A percentile compares a stretch with the other conserved stretches of the same genome.
Evolutionary conservation across 352 stramenopile genomes (phyloP).

Genomic region (Phytophthora sp.): DNA sequence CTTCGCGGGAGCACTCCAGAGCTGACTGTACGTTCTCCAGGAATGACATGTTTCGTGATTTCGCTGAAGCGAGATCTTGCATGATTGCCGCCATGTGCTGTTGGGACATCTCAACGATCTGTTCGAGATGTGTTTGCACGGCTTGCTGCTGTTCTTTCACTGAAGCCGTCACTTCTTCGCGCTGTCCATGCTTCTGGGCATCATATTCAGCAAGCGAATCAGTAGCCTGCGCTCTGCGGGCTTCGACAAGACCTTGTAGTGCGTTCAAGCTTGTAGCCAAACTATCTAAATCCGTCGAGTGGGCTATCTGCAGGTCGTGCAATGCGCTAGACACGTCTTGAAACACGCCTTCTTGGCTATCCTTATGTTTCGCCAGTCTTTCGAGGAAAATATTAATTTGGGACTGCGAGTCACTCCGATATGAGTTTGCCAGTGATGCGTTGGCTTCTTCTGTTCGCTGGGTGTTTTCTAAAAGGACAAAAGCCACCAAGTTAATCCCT

Average conservation of each 20-base stretch:
- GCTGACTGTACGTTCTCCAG: slow-evolving; percentile 38
- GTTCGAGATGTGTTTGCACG: slow-evolving; percentile 42
- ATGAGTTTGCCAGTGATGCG: slow-evolving; percentile 46
- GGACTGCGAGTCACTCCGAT: slow-evolving; percentile 44
- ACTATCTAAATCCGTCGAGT: slow-evolving; percentile 50
- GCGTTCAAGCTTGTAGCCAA: slow-evolving; percentile 41
- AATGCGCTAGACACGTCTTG: slow-evolving; percentile 49
- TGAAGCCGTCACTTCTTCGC: slow-evolving; percentile 27
- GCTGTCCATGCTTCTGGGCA: slow-evolving; percentile 16
- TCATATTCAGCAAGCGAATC: slow-evolving; percentile 25
- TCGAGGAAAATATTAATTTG: slow-evolving; percentile 58
- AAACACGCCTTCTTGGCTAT: slow-evolving; percentile 53
- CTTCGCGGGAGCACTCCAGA: slow-evolving; percentile 35
- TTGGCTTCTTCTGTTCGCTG: slow-evolving; percentile 55
- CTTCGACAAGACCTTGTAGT: slow-evolving; percentile 40
- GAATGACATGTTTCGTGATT: slow-evolving; percentile 33
- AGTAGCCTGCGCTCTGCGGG: slow-evolving; percentile 22
- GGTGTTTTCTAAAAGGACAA: slow-evolving; percentile 45
- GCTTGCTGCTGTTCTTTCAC: slow-evolving; percentile 31
- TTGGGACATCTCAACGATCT: slow-evolving; percentile 39
- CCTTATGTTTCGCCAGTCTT: slow-evolving; percentile 53
- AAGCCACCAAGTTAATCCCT: slow-evolving; percentile 2
- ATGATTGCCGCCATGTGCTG: slow-evolving; percentile 35
- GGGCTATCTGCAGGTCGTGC: slow-evolving; percentile 48
- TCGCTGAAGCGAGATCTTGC: slow-evolving; percentile 36